Percentiles rank a stretch among this genome's conserved stretches.
Conservation (phyloP, 441 rosid species). For the Syzygium syzygioides region DNA sequence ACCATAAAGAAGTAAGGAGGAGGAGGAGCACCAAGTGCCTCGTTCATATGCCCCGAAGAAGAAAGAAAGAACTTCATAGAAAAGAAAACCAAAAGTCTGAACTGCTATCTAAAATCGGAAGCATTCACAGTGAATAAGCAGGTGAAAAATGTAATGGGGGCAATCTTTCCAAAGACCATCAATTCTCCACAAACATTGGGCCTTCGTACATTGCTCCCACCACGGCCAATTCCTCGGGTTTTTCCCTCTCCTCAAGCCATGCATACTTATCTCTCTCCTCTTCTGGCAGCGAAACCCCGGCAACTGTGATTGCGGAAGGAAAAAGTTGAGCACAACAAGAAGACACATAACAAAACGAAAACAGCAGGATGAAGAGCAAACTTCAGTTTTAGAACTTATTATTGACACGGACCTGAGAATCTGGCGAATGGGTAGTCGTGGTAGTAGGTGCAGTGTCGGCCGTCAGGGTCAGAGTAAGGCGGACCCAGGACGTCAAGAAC, state of each 20-base stretch:
- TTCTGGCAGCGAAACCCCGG: constrained; percentile 30
- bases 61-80: not conserved
- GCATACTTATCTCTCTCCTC: constrained; percentile 50
- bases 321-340: not conserved
- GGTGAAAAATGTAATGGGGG: not conserved
- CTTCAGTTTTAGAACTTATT: not conserved
- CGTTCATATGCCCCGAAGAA: not conserved
- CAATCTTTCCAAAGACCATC: not conserved
- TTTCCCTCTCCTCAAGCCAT: constrained; percentile 69
- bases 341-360: not conserved
- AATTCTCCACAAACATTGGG: constrained; percentile 32
- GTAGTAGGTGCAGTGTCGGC: constrained; percentile 84
- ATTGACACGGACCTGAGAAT: constrained; percentile 37
- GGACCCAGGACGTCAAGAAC: constrained; percentile 92
- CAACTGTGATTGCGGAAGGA: constrained; percentile 24
- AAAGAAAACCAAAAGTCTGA: not conserved
- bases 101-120: not conserved
- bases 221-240: constrained; percentile 45
- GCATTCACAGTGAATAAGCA: not conserved
- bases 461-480: constrained; percentile 67
- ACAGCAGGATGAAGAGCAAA: not conserved
- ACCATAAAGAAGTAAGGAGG: not conserved
- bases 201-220: constrained; percentile 48
- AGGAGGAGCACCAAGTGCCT: not conserved
- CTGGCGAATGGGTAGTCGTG: constrained; percentile 39